Conservation (phyloP, 495 filamentous ascomycete genomes). For the Amniculicola lignicola region DNA sequence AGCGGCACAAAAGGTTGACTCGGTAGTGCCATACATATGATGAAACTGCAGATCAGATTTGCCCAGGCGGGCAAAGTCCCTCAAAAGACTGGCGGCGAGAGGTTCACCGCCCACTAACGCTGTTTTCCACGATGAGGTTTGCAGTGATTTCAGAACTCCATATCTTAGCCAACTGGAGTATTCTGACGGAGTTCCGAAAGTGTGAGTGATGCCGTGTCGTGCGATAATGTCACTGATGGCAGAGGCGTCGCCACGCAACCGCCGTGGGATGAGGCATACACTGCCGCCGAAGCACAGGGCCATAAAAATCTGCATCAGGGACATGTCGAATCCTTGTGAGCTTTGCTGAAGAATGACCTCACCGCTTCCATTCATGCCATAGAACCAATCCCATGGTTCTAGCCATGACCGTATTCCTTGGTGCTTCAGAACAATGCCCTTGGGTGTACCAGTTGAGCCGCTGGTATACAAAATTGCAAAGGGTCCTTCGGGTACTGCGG, state of each 20-base stretch:
- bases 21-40: neutral
- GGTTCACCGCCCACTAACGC: neutral
- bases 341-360: slow-evolving; percentile 46
- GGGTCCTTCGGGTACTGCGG: neutral
- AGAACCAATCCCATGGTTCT: neutral
- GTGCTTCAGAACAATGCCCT: slow-evolving; percentile 17
- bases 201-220: slow-evolving; percentile 41
- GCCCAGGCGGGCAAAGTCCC: neutral
- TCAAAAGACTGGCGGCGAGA: neutral
- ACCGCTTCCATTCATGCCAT: neutral
- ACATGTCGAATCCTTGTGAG: slow-evolving; percentile 44
- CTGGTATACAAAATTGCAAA: slow-evolving; percentile 5
- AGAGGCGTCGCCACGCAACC: neutral
- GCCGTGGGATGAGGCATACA: slow-evolving; percentile 29
- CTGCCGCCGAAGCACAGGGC: slow-evolving; percentile 40
- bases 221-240: slow-evolving; percentile 36
- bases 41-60: neutral
- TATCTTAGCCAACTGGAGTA: slow-evolving; percentile 41
- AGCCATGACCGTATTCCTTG: slow-evolving; percentile 29
- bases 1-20: neutral
- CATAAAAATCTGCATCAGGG: slow-evolving; percentile 40
- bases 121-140: neutral
- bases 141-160: neutral
- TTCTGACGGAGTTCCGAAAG: slow-evolving; percentile 46
- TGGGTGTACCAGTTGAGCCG: slow-evolving; percentile 17